A percentile compares a stretch with the other conserved stretches of the same genome.
These are phyloP conservation scores for Coniochaeta sp. DNA, from an alignment of 2,329 filamentous ascomycete species.

Conservation along the genomic window DNA sequence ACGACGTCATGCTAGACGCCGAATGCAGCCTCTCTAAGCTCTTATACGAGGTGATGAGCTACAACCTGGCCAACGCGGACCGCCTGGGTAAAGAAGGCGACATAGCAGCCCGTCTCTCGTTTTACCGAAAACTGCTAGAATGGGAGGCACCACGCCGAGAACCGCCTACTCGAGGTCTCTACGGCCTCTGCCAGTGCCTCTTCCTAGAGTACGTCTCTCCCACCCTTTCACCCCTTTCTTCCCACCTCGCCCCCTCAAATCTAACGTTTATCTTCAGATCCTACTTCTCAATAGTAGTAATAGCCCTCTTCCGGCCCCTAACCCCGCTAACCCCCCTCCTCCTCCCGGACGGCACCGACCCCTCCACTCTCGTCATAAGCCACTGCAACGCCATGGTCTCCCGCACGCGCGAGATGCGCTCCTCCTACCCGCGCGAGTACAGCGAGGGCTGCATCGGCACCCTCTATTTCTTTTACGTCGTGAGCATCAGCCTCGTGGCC, in stretches of 20 bases:
- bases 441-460: neutral
- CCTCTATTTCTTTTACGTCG: conserved; percentile 3
- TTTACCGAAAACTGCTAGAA: neutral
- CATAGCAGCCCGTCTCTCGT: neutral
- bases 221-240: neutral
- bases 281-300: neutral
- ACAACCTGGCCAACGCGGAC: neutral
- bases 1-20: neutral
- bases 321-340: neutral
- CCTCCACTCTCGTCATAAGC: neutral
- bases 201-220: neutral
- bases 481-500: conserved; percentile 4
- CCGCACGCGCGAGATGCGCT: neutral
- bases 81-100: neutral
- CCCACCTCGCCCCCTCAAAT: neutral
- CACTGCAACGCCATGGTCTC: neutral
- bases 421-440: neutral
- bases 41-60: conserved; percentile 3
- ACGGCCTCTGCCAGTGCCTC: neutral
- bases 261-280: neutral
- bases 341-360: neutral
- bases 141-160: neutral
- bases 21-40: neutral
- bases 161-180: neutral
- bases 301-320: conserved; percentile 1